Conservation (phyloP, 2,329 filamentous ascomycete species). For the Graphium sp. region DNA sequence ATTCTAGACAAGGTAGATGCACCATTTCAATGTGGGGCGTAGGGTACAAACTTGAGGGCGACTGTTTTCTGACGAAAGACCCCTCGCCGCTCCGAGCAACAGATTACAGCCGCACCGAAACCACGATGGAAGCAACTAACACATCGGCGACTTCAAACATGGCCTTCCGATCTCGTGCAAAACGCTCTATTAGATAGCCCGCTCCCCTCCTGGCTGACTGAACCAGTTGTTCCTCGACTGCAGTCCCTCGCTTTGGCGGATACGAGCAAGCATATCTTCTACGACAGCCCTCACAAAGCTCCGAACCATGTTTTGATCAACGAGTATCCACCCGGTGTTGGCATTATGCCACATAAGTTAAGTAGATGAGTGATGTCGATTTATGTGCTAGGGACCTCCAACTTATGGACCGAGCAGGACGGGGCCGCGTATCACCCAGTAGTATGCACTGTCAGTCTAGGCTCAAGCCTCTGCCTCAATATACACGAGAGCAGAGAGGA, state of each 20-base stretch:
- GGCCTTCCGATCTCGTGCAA: constrained; percentile 68
- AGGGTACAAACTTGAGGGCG: too few relatives aligned
- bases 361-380: constrained; percentile 12
- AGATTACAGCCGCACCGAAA: constrained; percentile 47
- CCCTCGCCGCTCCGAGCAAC: too few relatives aligned
- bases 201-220: constrained; percentile 58
- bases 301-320: constrained; percentile 93
- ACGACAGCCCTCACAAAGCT: constrained; percentile 49
- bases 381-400: constrained; percentile 3
- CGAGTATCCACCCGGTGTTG: constrained; percentile 72
- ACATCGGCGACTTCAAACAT: constrained; percentile 80
- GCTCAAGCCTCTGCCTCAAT: constrained; percentile 61
- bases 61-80: too few relatives aligned
- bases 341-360: constrained; percentile 89
- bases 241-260: constrained; percentile 24
- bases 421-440: constrained; percentile 73
- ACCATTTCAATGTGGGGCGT: constrained; percentile 2
- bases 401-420: constrained; percentile 32
- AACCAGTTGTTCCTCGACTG: constrained; percentile 49
- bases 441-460: constrained; percentile 81
- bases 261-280: constrained; percentile 27
- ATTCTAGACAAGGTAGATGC: constrained; percentile 54
- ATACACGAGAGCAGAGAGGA: constrained; percentile 49
- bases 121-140: constrained; percentile 75
- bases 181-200: constrained; percentile 60